phyloP scores from a whole-genome alignment of 495 filamentous ascomycete genomes.

The Neurospora tetraspora region DNA sequence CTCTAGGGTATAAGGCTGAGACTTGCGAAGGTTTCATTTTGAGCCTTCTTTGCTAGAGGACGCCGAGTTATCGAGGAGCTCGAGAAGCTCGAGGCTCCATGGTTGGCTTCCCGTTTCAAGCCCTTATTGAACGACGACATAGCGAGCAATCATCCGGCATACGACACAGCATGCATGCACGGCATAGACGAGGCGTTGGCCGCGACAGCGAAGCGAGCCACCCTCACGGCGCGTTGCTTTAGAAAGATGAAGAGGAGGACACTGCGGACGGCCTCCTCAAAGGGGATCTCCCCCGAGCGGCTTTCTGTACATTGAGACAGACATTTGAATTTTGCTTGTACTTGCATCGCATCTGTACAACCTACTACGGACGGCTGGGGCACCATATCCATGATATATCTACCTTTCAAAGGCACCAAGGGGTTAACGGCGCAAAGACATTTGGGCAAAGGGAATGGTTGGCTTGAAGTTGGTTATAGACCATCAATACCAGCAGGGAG shows the following conservation, averaged over 20 bases:
- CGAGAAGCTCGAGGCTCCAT: not conserved
- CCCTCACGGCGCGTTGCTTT: not conserved
- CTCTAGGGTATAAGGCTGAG: not conserved
- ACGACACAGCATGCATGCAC: not conserved
- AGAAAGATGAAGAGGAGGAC: not conserved
- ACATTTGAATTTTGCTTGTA: not conserved
- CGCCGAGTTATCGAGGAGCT: not conserved
- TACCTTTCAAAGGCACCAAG: not conserved
- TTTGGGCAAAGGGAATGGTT: not conserved
- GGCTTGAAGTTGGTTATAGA: not conserved
- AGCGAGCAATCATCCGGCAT: not conserved
- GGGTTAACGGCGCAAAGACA: not conserved
- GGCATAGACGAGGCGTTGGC: not conserved
- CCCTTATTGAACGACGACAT: not conserved
- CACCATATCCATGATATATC: not conserved
- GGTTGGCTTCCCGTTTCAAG: no score
- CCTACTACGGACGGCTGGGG: not conserved
- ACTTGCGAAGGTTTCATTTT: not conserved
- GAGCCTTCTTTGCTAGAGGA: not conserved
- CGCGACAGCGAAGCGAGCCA: not conserved
- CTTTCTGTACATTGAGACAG: not conserved
- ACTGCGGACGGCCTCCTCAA: not conserved
- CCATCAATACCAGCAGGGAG: not conserved
- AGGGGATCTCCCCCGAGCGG: not conserved
- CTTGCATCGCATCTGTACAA: not conserved